A percentile compares a stretch with the other conserved stretches of the same genome.
phyloP scores from a whole-genome alignment of 177 flowering plant genomes.

The Vitis hybrid region DNA sequence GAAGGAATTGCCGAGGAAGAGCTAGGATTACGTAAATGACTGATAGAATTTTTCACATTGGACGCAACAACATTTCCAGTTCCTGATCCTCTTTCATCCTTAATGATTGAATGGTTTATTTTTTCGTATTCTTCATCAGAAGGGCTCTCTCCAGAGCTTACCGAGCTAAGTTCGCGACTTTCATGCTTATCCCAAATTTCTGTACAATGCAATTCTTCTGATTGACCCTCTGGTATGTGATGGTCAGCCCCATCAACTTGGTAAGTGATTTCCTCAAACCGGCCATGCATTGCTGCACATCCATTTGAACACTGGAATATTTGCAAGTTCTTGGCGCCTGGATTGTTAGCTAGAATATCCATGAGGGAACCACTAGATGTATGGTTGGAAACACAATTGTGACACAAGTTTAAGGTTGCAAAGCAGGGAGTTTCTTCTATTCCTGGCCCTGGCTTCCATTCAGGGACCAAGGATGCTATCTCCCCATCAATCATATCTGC shows the following conservation, averaged over 20 bases:
- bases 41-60: constrained; percentile 1
- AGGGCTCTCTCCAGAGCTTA: constrained; percentile 36
- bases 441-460: constrained; percentile 52
- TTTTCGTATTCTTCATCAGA: constrained; percentile 39
- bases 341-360: constrained; percentile 30
- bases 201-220: constrained; percentile 26
- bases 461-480: constrained; percentile 58
- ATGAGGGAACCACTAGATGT: constrained; percentile 37
- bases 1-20: constrained; percentile 12
- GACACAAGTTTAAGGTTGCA: constrained; percentile 28
- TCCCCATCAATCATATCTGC: constrained; percentile 70
- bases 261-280: constrained; percentile 74
- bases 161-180: constrained; percentile 51
- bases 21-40: constrained; percentile 3
- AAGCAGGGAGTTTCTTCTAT: constrained; percentile 34
- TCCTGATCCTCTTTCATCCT: constrained; percentile 12
- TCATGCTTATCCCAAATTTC: constrained; percentile 52
- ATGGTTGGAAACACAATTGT: constrained; percentile 45
- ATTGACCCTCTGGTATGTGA: constrained; percentile 30
- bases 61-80: constrained; percentile 5
- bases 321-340: constrained; percentile 24
- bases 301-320: constrained; percentile 42
- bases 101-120: constrained; percentile 9
- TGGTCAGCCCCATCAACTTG: constrained; percentile 57
- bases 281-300: constrained; percentile 73